phyloP scores from a whole-genome alignment of 805 yeast species.

The Starmera dryadoides region DNA sequence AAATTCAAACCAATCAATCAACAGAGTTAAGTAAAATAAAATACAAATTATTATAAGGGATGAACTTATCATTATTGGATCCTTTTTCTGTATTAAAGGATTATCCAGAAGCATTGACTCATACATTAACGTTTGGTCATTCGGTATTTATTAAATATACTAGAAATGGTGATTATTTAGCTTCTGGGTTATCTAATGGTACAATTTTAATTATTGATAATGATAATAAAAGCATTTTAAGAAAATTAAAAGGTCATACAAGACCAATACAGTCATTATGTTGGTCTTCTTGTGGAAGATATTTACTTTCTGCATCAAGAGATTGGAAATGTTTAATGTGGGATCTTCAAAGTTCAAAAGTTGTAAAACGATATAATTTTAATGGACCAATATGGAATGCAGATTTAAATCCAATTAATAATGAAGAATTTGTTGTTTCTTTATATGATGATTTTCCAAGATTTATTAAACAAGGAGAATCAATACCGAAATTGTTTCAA shows the following conservation, averaged over 20 bases:
- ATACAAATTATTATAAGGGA: too few species aligned
- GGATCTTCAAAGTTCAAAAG: conserved; percentile 49
- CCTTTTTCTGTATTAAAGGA: conserved; percentile 91
- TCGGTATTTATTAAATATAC: conserved; percentile 65
- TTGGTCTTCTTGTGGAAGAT: conserved; percentile 74
- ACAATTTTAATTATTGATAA: conserved; percentile 65
- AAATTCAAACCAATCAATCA: too few species aligned
- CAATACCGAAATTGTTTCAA: conserved; percentile 14
- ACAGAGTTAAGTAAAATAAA: too few species aligned
- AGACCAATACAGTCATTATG: conserved; percentile 63
- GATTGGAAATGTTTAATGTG: conserved; percentile 81
- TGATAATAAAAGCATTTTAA: conserved; percentile 55
- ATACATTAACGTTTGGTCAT: conserved; percentile 58
- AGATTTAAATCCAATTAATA: conserved; percentile 42
- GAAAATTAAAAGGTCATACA: conserved; percentile 56
- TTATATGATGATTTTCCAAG: conserved; percentile 57
- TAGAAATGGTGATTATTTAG: conserved; percentile 76
- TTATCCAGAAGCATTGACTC: conserved; percentile 78
- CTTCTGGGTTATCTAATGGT: conserved; percentile 74
- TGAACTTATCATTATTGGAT: conserved; percentile 80
- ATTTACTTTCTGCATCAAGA: conserved; percentile 60
- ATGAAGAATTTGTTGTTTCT: conserved; percentile 50
- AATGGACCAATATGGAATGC: conserved; percentile 75
- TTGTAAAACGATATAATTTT: conserved; percentile 40
- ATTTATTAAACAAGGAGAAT: conserved; percentile 32